Evolutionary conservation across 768 basidiomycete species (phyloP).

Genomic region (Pholiota molesta): DNA sequence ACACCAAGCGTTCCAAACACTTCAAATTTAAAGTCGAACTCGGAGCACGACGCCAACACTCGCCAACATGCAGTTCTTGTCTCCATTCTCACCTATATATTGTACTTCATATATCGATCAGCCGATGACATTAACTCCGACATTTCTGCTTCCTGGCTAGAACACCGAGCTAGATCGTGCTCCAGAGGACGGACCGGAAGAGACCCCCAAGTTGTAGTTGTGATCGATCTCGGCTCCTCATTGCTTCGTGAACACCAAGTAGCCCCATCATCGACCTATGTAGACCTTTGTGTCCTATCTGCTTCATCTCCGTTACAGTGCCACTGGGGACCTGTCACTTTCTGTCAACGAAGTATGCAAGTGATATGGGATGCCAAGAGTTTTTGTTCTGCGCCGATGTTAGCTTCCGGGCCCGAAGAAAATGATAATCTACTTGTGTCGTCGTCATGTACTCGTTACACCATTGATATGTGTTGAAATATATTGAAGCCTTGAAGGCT

Average conservation of each 20-base stretch:
- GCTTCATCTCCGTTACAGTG: background rate
- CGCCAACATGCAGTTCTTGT: slow-evolving; percentile 4
- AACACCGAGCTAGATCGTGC: background rate
- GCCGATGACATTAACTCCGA: background rate
- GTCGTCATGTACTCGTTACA: background rate
- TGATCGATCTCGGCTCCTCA: background rate
- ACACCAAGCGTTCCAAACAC: background rate
- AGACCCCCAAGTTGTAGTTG: background rate
- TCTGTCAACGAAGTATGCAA: too few species aligned
- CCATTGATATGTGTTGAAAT: background rate
- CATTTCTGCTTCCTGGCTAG: background rate
- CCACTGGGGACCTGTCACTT: background rate
- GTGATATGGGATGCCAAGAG: background rate
- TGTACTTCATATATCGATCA: background rate
- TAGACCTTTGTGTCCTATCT: too few species aligned
- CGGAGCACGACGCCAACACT: slow-evolving; percentile 1
- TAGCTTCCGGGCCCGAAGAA: background rate
- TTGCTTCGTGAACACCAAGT: background rate
- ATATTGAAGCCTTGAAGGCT: too few species aligned
- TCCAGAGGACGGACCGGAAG: background rate
- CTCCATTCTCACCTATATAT: background rate
- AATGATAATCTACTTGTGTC: background rate
- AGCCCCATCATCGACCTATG: background rate
- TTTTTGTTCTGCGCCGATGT: background rate
- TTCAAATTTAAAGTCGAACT: background rate